Percentiles rank a stretch among this genome's conserved stretches.
These are phyloP conservation scores for Tulasnella calospora DNA, from an alignment of 768 basidiomycete genomes.

Conservation along the genomic window DNA sequence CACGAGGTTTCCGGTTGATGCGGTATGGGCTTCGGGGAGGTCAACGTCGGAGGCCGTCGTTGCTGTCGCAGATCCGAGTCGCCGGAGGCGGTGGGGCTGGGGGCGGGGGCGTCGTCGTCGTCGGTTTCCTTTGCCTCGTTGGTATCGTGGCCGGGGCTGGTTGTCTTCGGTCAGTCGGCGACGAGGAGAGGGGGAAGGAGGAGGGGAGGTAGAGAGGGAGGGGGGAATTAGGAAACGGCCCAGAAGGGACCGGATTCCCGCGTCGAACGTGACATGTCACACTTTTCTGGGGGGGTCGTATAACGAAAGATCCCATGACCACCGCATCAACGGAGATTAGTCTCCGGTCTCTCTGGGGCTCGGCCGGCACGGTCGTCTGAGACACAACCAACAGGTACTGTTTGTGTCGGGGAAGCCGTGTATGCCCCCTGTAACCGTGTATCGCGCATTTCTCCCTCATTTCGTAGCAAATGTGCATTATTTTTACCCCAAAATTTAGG, in stretches of 20 bases:
- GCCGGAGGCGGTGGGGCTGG: no score
- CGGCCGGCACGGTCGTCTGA: no score
- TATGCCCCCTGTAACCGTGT: not conserved
- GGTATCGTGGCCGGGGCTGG: not conserved
- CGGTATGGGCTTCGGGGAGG: no score
- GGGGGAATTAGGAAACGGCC: not conserved
- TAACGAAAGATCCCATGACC: not conserved
- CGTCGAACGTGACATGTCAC: constrained; percentile 3
- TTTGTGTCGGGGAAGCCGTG: not conserved
- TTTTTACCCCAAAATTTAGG: no score
- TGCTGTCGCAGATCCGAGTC: not conserved
- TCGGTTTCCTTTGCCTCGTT: not conserved
- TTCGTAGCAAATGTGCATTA: not conserved
- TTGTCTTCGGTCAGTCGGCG: not conserved
- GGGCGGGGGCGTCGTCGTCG: not conserved
- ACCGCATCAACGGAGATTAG: no score
- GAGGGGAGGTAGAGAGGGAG: not conserved
- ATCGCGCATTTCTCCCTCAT: not conserved
- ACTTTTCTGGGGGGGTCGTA: not conserved
- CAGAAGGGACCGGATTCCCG: no score
- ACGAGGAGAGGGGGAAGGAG: not conserved
- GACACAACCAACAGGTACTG: not conserved
- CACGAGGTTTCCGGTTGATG: no score
- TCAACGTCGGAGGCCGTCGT: no score
- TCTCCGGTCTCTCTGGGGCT: no score